Conservation (phyloP, 768 basidiomycete genomes). For the Panaeolus cyanescens region DNA sequence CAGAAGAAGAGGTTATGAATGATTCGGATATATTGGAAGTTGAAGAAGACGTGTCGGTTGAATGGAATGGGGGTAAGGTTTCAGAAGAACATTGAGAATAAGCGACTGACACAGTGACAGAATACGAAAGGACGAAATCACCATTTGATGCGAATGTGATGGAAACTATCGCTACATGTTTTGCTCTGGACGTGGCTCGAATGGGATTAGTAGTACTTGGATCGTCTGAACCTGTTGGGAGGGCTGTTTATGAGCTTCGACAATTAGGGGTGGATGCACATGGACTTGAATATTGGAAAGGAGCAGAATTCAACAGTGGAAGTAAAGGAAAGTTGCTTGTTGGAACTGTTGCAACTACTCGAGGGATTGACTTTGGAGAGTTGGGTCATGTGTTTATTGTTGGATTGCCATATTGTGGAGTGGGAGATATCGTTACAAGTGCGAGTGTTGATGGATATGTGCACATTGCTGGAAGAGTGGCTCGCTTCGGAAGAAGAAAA, state of each 20-base stretch:
- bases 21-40: slow-evolving; percentile 14
- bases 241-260: slow-evolving; percentile 65
- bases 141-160: slow-evolving; percentile 57
- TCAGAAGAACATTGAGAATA: slow-evolving; percentile 13
- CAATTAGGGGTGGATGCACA: slow-evolving; percentile 69
- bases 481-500: slow-evolving; percentile 59
- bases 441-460: slow-evolving; percentile 59
- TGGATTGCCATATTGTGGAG: slow-evolving; percentile 46
- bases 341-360: slow-evolving; percentile 65
- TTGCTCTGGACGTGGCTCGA: slow-evolving; percentile 74
- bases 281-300: slow-evolving; percentile 52
- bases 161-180: slow-evolving; percentile 69
- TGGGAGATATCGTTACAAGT: slow-evolving; percentile 40
- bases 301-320: slow-evolving; percentile 48
- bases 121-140: slow-evolving; percentile 44
- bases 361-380: slow-evolving; percentile 72
- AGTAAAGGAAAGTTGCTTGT: slow-evolving; percentile 47
- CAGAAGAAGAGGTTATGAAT: slow-evolving; percentile 22
- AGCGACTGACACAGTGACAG: slow-evolving; percentile 31
- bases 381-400: slow-evolving; percentile 77
- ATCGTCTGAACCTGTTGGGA: slow-evolving; percentile 58
- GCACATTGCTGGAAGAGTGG: slow-evolving; percentile 76
- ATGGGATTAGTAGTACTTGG: slow-evolving; percentile 70
- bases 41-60: slow-evolving; percentile 14
- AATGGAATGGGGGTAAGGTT: slow-evolving; percentile 17